Evolutionary conservation across 2,329 filamentous ascomycete genomes (phyloP).

Genomic region (Penicillium hordei): DNA sequence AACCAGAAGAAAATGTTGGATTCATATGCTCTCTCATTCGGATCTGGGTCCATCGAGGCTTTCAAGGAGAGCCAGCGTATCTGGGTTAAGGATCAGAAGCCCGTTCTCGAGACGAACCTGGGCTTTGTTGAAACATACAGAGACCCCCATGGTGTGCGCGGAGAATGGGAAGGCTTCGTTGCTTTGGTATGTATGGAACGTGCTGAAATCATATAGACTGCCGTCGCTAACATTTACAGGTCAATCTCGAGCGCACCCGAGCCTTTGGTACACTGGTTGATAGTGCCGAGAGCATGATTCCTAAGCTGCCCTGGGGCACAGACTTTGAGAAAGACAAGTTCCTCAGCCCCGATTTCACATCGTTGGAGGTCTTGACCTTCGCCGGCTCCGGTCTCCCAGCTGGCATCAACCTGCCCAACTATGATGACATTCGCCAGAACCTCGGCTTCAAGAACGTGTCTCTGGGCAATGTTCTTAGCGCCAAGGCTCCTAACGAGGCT

Average conservation of each 20-base stretch:
- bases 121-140: conserved; percentile 85
- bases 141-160: conserved; percentile 76
- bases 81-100: conserved; percentile 82
- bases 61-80: conserved; percentile 78
- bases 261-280: conserved; percentile 84
- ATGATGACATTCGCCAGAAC: conserved; percentile 60
- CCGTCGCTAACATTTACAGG: conserved; percentile 36
- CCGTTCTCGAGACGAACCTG: conserved; percentile 75
- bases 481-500: conserved; percentile 87
- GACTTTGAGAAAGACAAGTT: conserved; percentile 98
- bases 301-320: conserved; percentile 80
- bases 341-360: conserved; percentile 91
- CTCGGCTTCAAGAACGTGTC: conserved; percentile 72
- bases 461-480: conserved; percentile 86
- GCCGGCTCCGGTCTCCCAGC: conserved; percentile 63
- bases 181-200: conserved; percentile 53
- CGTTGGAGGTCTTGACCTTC: conserved; percentile 86
- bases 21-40: conserved; percentile 73
- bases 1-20: conserved; percentile 71
- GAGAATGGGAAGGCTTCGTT: conserved; percentile 84
- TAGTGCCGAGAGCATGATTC: conserved; percentile 78
- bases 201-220: not conserved
- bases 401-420: conserved; percentile 60
- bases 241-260: conserved; percentile 86
- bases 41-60: conserved; percentile 69